These are phyloP conservation scores for Kwoniella shandongensis DNA, from an alignment of 768 basidiomycete species.

Conservation along the genomic window DNA sequence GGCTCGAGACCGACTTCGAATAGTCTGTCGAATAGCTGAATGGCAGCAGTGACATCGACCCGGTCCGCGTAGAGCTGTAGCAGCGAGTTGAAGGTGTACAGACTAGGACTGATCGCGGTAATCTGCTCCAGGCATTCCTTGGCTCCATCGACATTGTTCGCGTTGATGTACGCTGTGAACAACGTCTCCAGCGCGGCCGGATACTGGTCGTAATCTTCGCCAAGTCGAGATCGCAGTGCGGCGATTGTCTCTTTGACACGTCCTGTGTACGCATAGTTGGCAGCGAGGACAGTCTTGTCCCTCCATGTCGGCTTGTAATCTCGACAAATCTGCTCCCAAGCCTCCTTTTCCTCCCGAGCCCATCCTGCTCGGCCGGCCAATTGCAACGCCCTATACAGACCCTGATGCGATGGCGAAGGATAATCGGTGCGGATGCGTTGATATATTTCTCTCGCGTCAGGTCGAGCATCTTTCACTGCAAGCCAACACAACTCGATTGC, in stretches of 20 bases:
- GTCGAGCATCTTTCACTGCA: not conserved
- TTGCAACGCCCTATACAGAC: constrained; percentile 11
- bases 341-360: constrained; percentile 10
- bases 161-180: constrained; percentile 27
- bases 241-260: constrained; percentile 7
- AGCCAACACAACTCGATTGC: constrained; percentile 7
- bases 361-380: constrained; percentile 12
- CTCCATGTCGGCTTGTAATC: constrained; percentile 6
- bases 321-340: constrained; percentile 11
- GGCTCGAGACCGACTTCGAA: constrained; percentile 57
- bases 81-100: constrained; percentile 29
- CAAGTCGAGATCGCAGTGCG: not conserved
- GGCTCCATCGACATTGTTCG: constrained; percentile 30
- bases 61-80: constrained; percentile 31
- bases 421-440: constrained; percentile 5
- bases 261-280: constrained; percentile 4
- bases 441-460: constrained; percentile 9
- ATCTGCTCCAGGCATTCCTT: constrained; percentile 18
- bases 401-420: constrained; percentile 7
- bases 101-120: constrained; percentile 10
- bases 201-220: constrained; percentile 1
- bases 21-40: constrained; percentile 35
- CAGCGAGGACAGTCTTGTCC: constrained; percentile 6
- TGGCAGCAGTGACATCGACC: constrained; percentile 29
- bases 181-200: constrained; percentile 15